Evolutionary conservation across 2,329 filamentous ascomycete genomes (phyloP).

Genomic region (Colletotrichum endophyticum): DNA sequence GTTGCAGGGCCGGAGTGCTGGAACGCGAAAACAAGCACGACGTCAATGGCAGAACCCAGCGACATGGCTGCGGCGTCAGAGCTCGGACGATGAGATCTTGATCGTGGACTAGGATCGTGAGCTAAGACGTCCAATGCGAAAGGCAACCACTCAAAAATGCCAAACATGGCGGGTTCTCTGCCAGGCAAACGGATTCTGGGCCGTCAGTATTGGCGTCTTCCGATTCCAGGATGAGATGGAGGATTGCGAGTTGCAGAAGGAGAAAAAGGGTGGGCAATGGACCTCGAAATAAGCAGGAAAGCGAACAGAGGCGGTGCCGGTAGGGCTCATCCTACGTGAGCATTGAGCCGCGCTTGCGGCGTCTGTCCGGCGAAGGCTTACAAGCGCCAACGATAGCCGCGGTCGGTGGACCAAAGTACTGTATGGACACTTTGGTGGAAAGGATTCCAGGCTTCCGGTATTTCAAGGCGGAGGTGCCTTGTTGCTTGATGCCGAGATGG

Average conservation of each 20-base stretch:
- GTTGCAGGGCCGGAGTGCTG: background rate
- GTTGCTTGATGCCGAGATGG: background rate
- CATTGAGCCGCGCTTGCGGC: background rate
- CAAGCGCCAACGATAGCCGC: background rate
- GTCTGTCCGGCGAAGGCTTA: background rate
- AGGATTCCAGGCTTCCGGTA: background rate
- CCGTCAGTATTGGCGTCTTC: background rate
- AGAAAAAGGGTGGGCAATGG: background rate
- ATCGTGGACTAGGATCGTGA: background rate
- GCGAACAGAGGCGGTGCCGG: background rate
- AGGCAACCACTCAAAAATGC: background rate
- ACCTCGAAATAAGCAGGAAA: background rate
- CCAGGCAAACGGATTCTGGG: background rate
- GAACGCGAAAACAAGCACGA: background rate
- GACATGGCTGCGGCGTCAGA: background rate
- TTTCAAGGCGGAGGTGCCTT: background rate
- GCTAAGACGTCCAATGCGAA: background rate
- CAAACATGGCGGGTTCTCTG: background rate
- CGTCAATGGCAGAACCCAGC: background rate
- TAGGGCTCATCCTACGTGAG: background rate
- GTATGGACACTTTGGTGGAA: background rate
- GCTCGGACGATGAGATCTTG: background rate
- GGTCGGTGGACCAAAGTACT: background rate
- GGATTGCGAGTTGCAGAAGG: background rate
- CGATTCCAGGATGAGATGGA: background rate